Evolutionary conservation across 345 rosid genomes (phyloP), one percentile per base, ranked within the genome.

Genomic region (Sisymbrium irio): DNA sequence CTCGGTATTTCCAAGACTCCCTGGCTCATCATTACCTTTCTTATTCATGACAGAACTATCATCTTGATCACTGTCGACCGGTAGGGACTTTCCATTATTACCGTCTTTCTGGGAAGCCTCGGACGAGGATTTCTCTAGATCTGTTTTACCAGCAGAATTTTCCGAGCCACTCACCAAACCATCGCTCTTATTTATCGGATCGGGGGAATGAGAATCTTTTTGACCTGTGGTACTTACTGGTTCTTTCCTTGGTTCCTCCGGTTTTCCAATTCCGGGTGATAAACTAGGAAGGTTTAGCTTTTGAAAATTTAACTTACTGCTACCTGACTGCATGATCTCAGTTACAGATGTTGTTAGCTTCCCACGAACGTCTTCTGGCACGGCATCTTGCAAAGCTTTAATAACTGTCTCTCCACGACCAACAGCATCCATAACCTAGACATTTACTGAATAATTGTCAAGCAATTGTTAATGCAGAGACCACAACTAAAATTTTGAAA

Each of bases 361-460:
- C 76, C 27, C 98, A 51, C 90, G 89, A 80, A 91, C 98, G 20
- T 94, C 97, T 83, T 88, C 97, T 11, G 97, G 97, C 67, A 94
- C 95, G 28, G 90, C 97, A 81, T 87, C 92, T 84, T 94, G 85
- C 83, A 94, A 81, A 64, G 97, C 98, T 69, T 71, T 86, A 79
- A 94, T 41, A 68, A 94, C 30, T 13, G 97, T 84, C 84, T 91
- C 96, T 75, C 98, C 98, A 83, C 83, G 90, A 80, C 81, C 80
- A 39, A 94, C 90, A 76, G 96, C 98, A 82, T 82, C 83, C 78
- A 91, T 82, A 50, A 91, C 95, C 98, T 94, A 84, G 65, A 86
- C 76, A 79, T 17, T 72, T 68, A 70, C 76, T 62, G 70, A 44
- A 54, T 65, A 46, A 79, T 66, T 63, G 66, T 51, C 53, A 63